Conservation (phyloP, 306 rosid genomes). For the Abrus precatorius region DNA sequence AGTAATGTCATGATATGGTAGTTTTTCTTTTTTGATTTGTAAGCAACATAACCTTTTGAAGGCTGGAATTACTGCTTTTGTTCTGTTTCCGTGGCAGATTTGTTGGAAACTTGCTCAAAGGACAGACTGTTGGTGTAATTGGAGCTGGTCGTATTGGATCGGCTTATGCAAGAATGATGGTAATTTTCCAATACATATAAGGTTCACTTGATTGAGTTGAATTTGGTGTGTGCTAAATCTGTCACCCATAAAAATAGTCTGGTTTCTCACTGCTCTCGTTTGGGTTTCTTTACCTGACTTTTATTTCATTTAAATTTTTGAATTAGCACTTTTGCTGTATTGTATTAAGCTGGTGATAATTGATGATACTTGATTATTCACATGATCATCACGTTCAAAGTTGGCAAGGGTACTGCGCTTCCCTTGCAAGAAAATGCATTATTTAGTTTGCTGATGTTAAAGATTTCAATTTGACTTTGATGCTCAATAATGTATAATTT, state of each 20-base stretch:
- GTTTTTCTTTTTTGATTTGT: not conserved
- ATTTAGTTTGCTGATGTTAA: constrained; percentile 10
- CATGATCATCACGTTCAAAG: constrained; percentile 25
- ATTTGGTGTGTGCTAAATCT: constrained; percentile 29
- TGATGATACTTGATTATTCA: constrained; percentile 4
- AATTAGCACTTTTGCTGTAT: not conserved
- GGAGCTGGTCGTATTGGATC: constrained; percentile 99
- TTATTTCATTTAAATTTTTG: constrained; percentile 6
- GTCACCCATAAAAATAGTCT: constrained; percentile 8
- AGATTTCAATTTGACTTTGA: constrained; percentile 35
- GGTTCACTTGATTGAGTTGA: constrained; percentile 37
- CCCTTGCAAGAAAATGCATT: constrained; percentile 25
- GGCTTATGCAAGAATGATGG: constrained; percentile 99
- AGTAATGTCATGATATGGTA: not conserved
- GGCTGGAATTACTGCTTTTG: constrained; percentile 30
- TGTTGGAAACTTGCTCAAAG: constrained; percentile 96
- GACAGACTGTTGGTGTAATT: constrained; percentile 98
- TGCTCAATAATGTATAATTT: not conserved
- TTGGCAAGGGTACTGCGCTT: not conserved
- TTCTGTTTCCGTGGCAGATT: constrained; percentile 59
- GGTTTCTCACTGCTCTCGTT: not conserved
- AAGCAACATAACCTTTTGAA: constrained; percentile 24
- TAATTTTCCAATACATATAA: constrained; percentile 46
- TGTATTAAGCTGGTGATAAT: constrained; percentile 18
- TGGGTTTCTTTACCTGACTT: not conserved